Evolutionary conservation across 768 basidiomycete genomes (phyloP).

Genomic region (Cubamyces sp.): DNA sequence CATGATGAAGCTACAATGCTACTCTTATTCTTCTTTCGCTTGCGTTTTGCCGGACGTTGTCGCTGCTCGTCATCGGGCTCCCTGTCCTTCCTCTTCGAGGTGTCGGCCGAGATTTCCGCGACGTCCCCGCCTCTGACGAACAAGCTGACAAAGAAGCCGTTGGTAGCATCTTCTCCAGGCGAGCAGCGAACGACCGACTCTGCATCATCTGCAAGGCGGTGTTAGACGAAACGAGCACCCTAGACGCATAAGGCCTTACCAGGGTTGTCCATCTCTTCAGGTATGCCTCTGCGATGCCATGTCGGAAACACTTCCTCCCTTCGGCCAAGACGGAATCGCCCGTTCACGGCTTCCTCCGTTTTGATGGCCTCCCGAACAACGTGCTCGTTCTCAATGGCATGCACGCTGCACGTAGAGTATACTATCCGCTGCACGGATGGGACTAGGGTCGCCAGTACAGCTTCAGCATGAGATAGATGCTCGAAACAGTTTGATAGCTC

Average conservation of each 20-base stretch:
- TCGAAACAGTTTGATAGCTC: slow-evolving; percentile 29
- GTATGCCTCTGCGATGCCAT: slow-evolving; percentile 83
- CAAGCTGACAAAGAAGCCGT: slow-evolving; percentile 98
- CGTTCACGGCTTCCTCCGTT: slow-evolving; percentile 66
- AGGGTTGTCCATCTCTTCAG: slow-evolving; percentile 60
- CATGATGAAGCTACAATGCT: slow-evolving; percentile 2
- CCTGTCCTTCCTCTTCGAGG: slow-evolving; percentile 25
- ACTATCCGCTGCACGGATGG: slow-evolving; percentile 80
- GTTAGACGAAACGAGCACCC: background rate
- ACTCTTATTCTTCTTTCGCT: slow-evolving; percentile 36
- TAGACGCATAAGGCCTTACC: slow-evolving; percentile 41
- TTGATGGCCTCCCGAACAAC: slow-evolving; percentile 78
- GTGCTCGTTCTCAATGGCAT: slow-evolving; percentile 90
- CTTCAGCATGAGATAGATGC: background rate
- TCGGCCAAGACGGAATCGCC: slow-evolving; percentile 71
- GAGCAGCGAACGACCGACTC: slow-evolving; percentile 70
- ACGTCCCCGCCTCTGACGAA: slow-evolving; percentile 51
- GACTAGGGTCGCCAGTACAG: slow-evolving; percentile 48
- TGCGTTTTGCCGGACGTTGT: slow-evolving; percentile 18
- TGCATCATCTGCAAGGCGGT: slow-evolving; percentile 50
- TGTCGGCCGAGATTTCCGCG: background rate
- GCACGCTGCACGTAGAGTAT: slow-evolving; percentile 97
- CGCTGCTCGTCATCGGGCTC: slow-evolving; percentile 2
- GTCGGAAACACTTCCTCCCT: slow-evolving; percentile 68
- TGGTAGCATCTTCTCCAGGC: slow-evolving; percentile 84